phyloP scores from a whole-genome alignment of 768 basidiomycete species.

The Kwoniella sp. region DNA sequence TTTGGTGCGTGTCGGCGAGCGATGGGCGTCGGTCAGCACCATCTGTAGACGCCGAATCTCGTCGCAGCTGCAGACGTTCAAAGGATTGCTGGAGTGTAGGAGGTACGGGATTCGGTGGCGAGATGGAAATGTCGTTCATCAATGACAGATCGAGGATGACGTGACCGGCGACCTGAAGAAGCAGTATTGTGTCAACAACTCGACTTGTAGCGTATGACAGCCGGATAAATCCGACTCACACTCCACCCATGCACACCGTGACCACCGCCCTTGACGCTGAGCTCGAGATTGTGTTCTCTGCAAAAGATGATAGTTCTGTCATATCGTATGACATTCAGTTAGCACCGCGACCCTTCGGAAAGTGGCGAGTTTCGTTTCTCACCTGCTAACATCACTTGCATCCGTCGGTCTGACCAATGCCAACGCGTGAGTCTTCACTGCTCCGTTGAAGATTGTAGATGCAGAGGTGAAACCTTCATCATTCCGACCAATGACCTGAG shows the following conservation, averaged over 20 bases:
- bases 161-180: conserved; percentile 68
- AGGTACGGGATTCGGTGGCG: conserved; percentile 49
- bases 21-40: conserved; percentile 14
- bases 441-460: conserved; percentile 71
- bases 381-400: conserved; percentile 81
- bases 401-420: conserved; percentile 74
- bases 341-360: too few relatives aligned
- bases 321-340: background rate
- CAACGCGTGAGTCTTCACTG: conserved; percentile 65
- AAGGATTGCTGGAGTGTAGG: conserved; percentile 32
- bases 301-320: conserved; percentile 73
- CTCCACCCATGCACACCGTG: conserved; percentile 86
- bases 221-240: conserved; percentile 57
- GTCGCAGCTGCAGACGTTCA: conserved; percentile 18
- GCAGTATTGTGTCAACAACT: background rate
- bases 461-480: conserved; percentile 47
- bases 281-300: conserved; percentile 67
- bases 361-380: conserved; percentile 41
- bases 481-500: conserved; percentile 22
- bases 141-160: conserved; percentile 78
- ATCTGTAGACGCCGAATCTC: background rate
- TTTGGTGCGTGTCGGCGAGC: conserved; percentile 15
- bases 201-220: too few relatives aligned
- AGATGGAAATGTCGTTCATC: conserved; percentile 70
- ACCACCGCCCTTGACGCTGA: conserved; percentile 85